Evolutionary conservation across 2,329 filamentous ascomycete genomes (phyloP).

Genomic region (Dothideomycetes sp.): DNA sequence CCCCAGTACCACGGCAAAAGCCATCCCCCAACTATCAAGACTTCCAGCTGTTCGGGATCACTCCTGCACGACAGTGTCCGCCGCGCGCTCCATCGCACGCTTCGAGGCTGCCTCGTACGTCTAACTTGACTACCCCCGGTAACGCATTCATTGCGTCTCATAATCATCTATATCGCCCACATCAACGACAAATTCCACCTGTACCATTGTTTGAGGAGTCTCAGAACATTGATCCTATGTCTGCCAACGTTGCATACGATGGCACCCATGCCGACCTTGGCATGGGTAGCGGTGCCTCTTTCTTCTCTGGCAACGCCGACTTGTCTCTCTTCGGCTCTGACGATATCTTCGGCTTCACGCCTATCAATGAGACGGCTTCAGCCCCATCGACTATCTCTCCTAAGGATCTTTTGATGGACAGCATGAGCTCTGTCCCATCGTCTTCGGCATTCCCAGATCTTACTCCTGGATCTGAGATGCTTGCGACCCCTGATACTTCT

Average conservation of each 20-base stretch:
- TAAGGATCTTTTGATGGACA: constrained; percentile 64
- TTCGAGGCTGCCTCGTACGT: constrained; percentile 46
- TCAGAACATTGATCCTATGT: not conserved
- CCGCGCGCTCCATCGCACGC: constrained; percentile 41
- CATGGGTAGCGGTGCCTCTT: constrained; percentile 16
- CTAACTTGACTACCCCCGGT: constrained; percentile 27
- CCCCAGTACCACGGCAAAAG: constrained; percentile 39
- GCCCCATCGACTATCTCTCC: constrained; percentile 60
- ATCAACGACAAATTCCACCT: constrained; percentile 42
- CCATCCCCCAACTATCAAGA: constrained; percentile 45
- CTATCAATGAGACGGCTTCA: not conserved
- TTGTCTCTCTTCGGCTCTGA: constrained; percentile 14
- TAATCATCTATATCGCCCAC: constrained; percentile 2
- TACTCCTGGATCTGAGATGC: constrained; percentile 63
- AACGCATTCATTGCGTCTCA: not conserved
- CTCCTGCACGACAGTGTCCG: constrained; percentile 23
- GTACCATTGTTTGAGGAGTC: constrained; percentile 52
- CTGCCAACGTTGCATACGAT: constrained; percentile 29
- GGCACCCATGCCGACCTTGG: constrained; percentile 34
- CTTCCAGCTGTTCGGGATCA: constrained; percentile 64
- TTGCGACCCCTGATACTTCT: constrained; percentile 66
- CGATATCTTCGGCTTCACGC: not conserved
- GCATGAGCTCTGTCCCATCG: constrained; percentile 65
- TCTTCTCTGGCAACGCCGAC: constrained; percentile 18
- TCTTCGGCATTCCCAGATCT: constrained; percentile 73